Conservation (phyloP, 805 yeast species). For the Pichia membranifaciens region DNA sequence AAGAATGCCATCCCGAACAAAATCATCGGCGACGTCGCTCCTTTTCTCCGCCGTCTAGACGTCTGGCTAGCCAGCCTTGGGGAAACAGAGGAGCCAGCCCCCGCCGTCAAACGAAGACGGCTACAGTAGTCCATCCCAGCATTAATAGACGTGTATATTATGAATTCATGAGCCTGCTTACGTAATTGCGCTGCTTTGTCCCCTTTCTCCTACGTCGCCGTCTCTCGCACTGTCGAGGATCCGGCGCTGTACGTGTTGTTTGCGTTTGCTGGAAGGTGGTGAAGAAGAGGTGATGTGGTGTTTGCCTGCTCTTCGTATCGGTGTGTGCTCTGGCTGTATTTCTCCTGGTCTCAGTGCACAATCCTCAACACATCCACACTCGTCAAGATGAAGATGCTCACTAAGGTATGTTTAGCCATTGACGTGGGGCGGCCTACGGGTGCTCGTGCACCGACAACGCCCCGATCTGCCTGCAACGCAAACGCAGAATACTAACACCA, state of each 20-base stretch:
- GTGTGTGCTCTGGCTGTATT: too few relatives aligned
- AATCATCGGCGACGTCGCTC: slow-evolving; percentile 8
- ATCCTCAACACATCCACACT: neutral
- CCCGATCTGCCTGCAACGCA: too few relatives aligned
- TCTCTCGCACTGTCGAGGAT: too few relatives aligned
- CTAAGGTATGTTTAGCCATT: slow-evolving; percentile 10
- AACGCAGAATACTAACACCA: slow-evolving; percentile 4
- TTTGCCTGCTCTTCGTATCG: too few relatives aligned
- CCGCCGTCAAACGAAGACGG: neutral
- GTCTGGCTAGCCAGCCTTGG: neutral
- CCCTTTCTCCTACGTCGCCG: too few relatives aligned
- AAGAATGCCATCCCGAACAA: slow-evolving; percentile 35
- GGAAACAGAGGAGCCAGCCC: neutral
- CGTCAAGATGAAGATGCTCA: slow-evolving; percentile 54
- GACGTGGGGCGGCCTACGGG: too few relatives aligned
- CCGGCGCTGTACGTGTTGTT: neutral
- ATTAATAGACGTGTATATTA: too few relatives aligned
- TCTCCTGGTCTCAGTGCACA: too few relatives aligned
- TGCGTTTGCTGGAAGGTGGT: neutral
- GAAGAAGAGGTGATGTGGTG: too few relatives aligned
- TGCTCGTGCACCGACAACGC: neutral
- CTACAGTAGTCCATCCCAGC: neutral
- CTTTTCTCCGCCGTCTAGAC: neutral
- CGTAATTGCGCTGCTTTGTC: too few relatives aligned
- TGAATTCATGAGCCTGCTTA: too few relatives aligned